Evolutionary conservation across 2,329 filamentous ascomycete species (phyloP), one percentile per base, ranked within the genome.

Genomic region (Diaporthe caulivora): DNA sequence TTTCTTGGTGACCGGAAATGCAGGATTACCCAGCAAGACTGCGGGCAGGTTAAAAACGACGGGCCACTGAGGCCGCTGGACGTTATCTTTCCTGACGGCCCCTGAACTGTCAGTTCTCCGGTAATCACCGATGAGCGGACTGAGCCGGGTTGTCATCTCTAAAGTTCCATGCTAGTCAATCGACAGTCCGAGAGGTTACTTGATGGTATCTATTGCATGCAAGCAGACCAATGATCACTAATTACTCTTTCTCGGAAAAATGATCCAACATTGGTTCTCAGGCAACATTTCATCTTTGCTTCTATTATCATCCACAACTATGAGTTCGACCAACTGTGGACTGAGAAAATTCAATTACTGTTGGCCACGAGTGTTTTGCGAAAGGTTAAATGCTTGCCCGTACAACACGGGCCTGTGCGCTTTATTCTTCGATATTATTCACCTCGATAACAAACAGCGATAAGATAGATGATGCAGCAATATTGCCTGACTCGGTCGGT

Each of bases 351-450:
- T 8, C 8, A 2, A 8, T 26, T 10, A 11, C 17, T 17, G 6
- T 7, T 26, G 7, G 15, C 2, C n/a, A 26, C 7, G 15, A 21
- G n/a, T 53, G 62, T 18, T n/a, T 31, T 29, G 13, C 4, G 29
- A 13, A 34, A 34, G n/a, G 8, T 49, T 15, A 47, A 8, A 4
- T 11, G 4, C 47, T 40, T 13, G 3, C n/a, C 34, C 31, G 13
- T 26, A 13, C 29, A 5, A 34, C 29, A 49, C 18, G 37, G 37
- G 62, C 62, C 44, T 37, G 62, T 53, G 62, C 62, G 31, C 53
- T 65, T 67, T 67, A 67, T 67, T 53, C 62, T 53, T 53, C 47
- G 62, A 40, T 40, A 67, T 67, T 67, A 67, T 53, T 67, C 62
- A 67, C 29, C 31, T 53, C 47, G 62, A 67, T 67, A 53, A 53